Conservation (phyloP, 179 eudicot genomes). For the Actinidia arguta region DNA sequence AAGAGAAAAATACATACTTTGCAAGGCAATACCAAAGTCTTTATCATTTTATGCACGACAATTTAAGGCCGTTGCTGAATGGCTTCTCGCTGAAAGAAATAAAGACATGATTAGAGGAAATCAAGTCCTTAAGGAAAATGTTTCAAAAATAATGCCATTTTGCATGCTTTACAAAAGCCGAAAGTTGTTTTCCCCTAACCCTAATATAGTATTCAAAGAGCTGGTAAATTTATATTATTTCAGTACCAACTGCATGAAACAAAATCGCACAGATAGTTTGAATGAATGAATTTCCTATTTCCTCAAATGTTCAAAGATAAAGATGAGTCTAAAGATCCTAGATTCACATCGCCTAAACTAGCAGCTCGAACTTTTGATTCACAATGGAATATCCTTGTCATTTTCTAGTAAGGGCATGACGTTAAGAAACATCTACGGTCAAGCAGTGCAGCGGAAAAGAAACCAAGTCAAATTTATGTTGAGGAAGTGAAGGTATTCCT, state of each 20-base stretch:
- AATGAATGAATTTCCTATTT: not conserved
- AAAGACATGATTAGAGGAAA: not conserved
- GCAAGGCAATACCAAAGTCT: constrained; percentile 26
- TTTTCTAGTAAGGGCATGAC: too few relatives aligned
- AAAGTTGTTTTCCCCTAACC: not conserved
- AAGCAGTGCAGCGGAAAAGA: too few relatives aligned
- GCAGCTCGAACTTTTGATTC: not conserved
- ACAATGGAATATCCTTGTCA: not conserved
- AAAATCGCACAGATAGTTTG: not conserved
- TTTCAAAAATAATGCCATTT: not conserved
- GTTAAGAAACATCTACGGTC: too few relatives aligned
- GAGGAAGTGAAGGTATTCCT: too few relatives aligned
- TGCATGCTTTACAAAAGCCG: not conserved
- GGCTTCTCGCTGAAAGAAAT: constrained; percentile 17
- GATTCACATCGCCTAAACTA: not conserved
- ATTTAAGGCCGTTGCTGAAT: not conserved
- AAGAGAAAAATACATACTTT: constrained; percentile 18
- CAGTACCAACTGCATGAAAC: not conserved
- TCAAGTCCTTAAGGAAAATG: not conserved
- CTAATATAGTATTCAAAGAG: not conserved
- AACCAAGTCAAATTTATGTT: too few relatives aligned
- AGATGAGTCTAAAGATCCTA: not conserved
- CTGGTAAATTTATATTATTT: not conserved
- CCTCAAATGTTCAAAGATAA: not conserved
- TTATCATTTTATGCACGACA: constrained; percentile 24